Conservation (phyloP, 805 yeast genomes). For the Martiniozyma abietophila region DNA sequence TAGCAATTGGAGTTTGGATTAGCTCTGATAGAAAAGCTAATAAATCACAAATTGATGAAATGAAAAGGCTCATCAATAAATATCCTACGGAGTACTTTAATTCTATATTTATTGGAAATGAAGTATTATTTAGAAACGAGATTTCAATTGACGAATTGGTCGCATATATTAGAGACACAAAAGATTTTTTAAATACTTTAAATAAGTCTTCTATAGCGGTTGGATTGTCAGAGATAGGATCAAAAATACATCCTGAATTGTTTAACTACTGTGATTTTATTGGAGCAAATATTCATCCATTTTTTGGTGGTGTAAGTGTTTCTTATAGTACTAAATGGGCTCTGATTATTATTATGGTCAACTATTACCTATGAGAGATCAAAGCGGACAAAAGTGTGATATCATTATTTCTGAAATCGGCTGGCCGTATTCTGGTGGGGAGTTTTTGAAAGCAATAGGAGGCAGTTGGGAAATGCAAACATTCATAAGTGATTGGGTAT, state of each 20-base stretch:
- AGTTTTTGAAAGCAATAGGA: constrained; percentile 36
- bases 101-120: constrained; percentile 51
- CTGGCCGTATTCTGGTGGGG: constrained; percentile 64
- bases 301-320: constrained; percentile 49
- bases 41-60: constrained; percentile 33
- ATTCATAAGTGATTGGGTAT: constrained; percentile 45
- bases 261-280: constrained; percentile 41
- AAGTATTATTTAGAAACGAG: constrained; percentile 49
- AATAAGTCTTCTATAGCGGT: constrained; percentile 37
- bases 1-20: constrained; percentile 59
- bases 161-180: constrained; percentile 34
- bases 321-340: constrained; percentile 45
- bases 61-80: constrained; percentile 32
- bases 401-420: constrained; percentile 55
- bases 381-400: constrained; percentile 17
- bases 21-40: constrained; percentile 38
- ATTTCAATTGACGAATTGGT: constrained; percentile 30
- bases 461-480: constrained; percentile 33
- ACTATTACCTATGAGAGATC: constrained; percentile 30
- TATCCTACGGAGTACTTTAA: constrained; percentile 42
- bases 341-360: constrained; percentile 36
- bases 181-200: constrained; percentile 27
- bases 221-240: constrained; percentile 56
- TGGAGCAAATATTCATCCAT: constrained; percentile 62
- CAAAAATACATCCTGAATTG: constrained; percentile 32